These are phyloP conservation scores for Nigrograna mackinnonii DNA, from an alignment of 2,329 filamentous ascomycete genomes.

Conservation along the genomic window DNA sequence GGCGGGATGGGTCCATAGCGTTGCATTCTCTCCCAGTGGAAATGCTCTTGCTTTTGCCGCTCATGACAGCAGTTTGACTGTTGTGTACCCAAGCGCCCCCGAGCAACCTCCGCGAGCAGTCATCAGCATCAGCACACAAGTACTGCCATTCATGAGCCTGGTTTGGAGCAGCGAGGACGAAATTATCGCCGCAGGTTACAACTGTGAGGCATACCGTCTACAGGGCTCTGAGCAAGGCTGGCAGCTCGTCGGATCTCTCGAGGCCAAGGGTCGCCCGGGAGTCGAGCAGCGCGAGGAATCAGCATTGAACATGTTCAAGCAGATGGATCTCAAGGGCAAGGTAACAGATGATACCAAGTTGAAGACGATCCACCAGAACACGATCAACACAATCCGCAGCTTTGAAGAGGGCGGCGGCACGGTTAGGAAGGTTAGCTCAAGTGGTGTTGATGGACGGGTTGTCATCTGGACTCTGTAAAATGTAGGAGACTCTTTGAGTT, in stretches of 20 bases:
- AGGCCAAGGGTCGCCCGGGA: constrained; percentile 68
- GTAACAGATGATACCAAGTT: constrained; percentile 89
- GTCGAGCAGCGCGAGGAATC: constrained; percentile 79
- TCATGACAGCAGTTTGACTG: constrained; percentile 94
- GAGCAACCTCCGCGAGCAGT: constrained; percentile 92
- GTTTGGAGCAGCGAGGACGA: constrained; percentile 92
- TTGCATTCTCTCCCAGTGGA: constrained; percentile 89
- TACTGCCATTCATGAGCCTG: constrained; percentile 89
- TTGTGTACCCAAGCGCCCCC: constrained; percentile 90
- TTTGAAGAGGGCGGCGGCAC: constrained; percentile 69
- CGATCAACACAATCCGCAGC: constrained; percentile 80
- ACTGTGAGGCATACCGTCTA: constrained; percentile 87
- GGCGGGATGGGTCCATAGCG: constrained; percentile 93
- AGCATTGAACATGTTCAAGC: constrained; percentile 95
- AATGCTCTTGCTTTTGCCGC: constrained; percentile 92
- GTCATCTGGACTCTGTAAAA: constrained; percentile 51
- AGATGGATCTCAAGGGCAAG: constrained; percentile 98
- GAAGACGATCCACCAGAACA: constrained; percentile 96
- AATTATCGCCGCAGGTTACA: constrained; percentile 92
- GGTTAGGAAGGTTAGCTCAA: constrained; percentile 79
- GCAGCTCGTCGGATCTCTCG: constrained; percentile 80
- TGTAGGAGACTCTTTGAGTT: no score
- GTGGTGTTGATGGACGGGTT: constrained; percentile 52
- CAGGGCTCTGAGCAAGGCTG: constrained; percentile 78
- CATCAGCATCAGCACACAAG: constrained; percentile 84